These are phyloP conservation scores for Rhodamnia argentea DNA, from an alignment of 345 rosid species.

Conservation along the genomic window DNA sequence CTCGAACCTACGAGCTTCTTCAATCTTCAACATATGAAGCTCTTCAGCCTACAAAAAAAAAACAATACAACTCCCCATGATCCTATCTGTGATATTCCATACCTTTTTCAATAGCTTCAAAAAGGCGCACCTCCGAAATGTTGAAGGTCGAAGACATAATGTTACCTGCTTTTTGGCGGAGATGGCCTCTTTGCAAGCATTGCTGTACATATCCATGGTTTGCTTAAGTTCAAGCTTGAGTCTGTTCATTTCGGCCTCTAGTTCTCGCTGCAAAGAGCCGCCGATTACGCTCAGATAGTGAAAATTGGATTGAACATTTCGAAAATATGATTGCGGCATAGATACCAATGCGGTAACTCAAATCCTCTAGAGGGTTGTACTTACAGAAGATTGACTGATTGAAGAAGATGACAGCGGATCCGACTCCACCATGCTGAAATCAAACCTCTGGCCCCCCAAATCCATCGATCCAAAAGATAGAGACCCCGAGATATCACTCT, in stretches of 20 bases:
- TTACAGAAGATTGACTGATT: background rate
- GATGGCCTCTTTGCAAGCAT: conserved; percentile 89
- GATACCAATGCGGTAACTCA: background rate
- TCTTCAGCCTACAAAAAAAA: conserved; percentile 47
- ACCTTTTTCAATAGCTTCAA: background rate
- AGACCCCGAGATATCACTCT: background rate
- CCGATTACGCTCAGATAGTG: background rate
- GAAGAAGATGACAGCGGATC: background rate
- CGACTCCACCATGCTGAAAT: background rate
- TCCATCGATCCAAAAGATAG: background rate
- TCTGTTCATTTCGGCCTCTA: conserved; percentile 86
- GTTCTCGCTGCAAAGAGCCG: conserved; percentile 32
- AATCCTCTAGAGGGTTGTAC: background rate
- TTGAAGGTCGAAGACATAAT: background rate
- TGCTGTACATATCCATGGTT: conserved; percentile 85
- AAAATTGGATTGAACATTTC: background rate
- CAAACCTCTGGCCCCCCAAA: background rate
- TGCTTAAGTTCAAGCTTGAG: conserved; percentile 79
- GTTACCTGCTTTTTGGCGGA: conserved; percentile 60
- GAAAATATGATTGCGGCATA: background rate
- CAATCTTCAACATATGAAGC: conserved; percentile 56
- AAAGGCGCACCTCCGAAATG: background rate
- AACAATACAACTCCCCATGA: background rate
- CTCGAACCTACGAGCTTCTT: conserved; percentile 59
- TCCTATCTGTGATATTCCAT: background rate